These are phyloP conservation scores for Harringtonia lauricola DNA, from an alignment of 2,329 filamentous ascomycete genomes.

Conservation along the genomic window DNA sequence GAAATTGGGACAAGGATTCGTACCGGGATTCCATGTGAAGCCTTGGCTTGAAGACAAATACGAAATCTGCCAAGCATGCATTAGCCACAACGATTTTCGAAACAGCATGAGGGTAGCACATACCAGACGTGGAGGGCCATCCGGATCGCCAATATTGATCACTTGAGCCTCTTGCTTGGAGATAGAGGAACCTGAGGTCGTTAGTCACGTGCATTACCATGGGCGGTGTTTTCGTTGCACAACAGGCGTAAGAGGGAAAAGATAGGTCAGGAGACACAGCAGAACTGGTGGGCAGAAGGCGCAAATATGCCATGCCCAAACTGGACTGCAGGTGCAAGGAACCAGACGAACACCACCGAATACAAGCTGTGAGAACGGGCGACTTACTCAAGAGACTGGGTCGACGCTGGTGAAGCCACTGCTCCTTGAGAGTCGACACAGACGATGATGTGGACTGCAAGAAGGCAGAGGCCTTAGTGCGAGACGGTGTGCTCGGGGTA, in stretches of 20 bases:
- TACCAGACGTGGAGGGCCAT: constrained; percentile 63
- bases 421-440: constrained; percentile 25
- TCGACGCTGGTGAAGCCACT: constrained; percentile 40
- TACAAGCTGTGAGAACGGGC: not conserved
- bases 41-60: constrained; percentile 72
- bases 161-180: constrained; percentile 69
- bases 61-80: constrained; percentile 46
- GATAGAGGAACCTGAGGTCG: constrained; percentile 55
- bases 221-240: too few species aligned
- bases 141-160: constrained; percentile 64
- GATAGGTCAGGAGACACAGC: too few species aligned
- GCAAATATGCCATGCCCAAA: too few species aligned
- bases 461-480: constrained; percentile 44
- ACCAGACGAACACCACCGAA: too few species aligned
- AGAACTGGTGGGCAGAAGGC: not conserved
- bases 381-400: constrained; percentile 51
- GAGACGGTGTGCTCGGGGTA: constrained; percentile 43
- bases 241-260: too few species aligned
- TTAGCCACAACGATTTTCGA: not conserved
- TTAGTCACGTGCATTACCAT: too few species aligned
- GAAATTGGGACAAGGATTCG: too few species aligned
- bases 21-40: constrained; percentile 74
- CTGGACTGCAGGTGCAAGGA: not conserved
- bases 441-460: constrained; percentile 25
- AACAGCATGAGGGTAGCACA: constrained; percentile 17